A percentile compares a stretch with the other conserved stretches of the same genome.
These are phyloP conservation scores for Aspergillus ochraceoroseus DNA, from an alignment of 2,329 filamentous ascomycete species.

Conservation along the genomic window DNA sequence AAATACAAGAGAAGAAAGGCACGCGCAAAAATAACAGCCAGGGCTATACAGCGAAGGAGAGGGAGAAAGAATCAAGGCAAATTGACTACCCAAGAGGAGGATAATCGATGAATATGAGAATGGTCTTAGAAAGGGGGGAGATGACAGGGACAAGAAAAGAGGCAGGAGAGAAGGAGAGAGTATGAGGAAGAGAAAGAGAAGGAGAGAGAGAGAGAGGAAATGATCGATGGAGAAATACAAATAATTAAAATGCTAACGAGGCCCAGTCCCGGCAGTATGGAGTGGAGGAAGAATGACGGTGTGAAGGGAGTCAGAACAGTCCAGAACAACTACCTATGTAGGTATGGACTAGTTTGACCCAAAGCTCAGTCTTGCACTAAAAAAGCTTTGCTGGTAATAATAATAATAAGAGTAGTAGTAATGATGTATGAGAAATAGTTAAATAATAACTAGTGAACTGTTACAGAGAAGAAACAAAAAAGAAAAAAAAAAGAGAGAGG, in stretches of 20 bases:
- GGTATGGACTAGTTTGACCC: conserved; percentile 15
- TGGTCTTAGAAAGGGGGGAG: too few relatives aligned
- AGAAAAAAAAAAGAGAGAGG: too few relatives aligned
- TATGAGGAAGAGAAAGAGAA: conserved; percentile 1
- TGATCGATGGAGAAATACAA: conserved; percentile 23
- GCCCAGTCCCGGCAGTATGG: too few relatives aligned
- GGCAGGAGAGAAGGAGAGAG: conserved; percentile 5
- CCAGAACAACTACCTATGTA: conserved; percentile 16
- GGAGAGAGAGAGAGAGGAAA: conserved; percentile 13
- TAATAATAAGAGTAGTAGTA: background rate
- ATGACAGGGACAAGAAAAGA: too few relatives aligned
- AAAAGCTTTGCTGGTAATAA: conserved; percentile 15
- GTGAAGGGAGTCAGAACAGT: conserved; percentile 22
- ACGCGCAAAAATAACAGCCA: conserved; percentile 10
- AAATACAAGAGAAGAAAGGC: conserved; percentile 12
- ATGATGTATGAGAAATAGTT: conserved; percentile 4
- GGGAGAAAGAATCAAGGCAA: conserved; percentile 3
- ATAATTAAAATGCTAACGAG: conserved; percentile 1
- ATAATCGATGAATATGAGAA: conserved; percentile 10
- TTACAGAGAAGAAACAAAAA: too few relatives aligned
- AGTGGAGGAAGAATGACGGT: conserved; percentile 27
- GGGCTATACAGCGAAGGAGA: conserved; percentile 10
- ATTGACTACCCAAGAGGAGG: conserved; percentile 9
- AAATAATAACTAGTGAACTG: conserved; percentile 2
- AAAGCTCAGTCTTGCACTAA: conserved; percentile 10